Evolutionary conservation across 2,329 filamentous ascomycete species (phyloP).

Genomic region (Paraphaeosphaeria minitans): DNA sequence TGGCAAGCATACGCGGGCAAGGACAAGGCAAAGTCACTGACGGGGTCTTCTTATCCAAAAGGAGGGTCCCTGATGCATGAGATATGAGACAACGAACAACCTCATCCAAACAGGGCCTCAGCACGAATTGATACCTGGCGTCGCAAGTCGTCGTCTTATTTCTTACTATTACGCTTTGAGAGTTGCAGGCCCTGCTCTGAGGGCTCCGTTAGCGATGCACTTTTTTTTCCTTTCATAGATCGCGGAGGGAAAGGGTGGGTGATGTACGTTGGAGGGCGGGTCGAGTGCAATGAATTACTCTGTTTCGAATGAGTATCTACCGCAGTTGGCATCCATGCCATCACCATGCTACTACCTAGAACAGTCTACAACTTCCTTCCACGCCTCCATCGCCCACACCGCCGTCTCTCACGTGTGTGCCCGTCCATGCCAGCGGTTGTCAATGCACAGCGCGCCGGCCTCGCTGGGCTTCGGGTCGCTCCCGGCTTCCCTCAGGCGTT

Average conservation of each 20-base stretch:
- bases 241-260: background rate
- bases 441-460: slow-evolving; percentile 67
- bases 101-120: slow-evolving; percentile 23
- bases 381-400: slow-evolving; percentile 19
- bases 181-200: slow-evolving; percentile 4
- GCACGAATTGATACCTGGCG: slow-evolving; percentile 48
- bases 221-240: slow-evolving; percentile 15
- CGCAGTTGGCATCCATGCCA: background rate
- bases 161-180: slow-evolving; percentile 8
- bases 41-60: slow-evolving; percentile 26
- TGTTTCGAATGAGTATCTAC: background rate
- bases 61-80: slow-evolving; percentile 19
- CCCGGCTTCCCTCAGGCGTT: slow-evolving; percentile 55
- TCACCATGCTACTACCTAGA: background rate
- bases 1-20: slow-evolving; percentile 11
- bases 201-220: slow-evolving; percentile 16
- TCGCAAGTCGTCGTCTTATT: slow-evolving; percentile 33
- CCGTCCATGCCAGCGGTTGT: slow-evolving; percentile 67
- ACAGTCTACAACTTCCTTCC: slow-evolving; percentile 28
- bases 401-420: slow-evolving; percentile 68
- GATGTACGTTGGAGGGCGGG: background rate
- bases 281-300: slow-evolving; percentile 4
- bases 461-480: slow-evolving; percentile 61
- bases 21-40: slow-evolving; percentile 24
- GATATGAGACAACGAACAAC: slow-evolving; percentile 8